These are phyloP conservation scores for Pyrenochaeta sp. DNA, from an alignment of 2,329 filamentous ascomycete species.

Conservation along the genomic window DNA sequence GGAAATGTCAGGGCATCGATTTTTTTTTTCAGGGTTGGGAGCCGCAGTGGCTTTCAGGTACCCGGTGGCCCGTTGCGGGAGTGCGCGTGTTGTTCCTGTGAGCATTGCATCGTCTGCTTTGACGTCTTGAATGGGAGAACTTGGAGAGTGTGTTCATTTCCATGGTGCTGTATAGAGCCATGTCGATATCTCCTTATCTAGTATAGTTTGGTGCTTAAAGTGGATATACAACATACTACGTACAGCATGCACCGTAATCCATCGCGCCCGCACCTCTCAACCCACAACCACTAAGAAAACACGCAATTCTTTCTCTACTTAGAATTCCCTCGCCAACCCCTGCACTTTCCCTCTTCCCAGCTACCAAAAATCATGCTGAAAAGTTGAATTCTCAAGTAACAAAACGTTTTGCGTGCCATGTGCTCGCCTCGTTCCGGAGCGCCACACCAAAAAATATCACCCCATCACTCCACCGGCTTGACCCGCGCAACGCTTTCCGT, in stretches of 20 bases:
- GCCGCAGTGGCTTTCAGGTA: not conserved
- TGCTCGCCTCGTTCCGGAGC: not conserved
- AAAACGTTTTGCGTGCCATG: not conserved
- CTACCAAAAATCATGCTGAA: no score
- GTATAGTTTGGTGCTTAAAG: no score
- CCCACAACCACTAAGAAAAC: no score
- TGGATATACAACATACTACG: no score
- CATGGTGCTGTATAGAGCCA: no score
- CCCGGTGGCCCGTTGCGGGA: not conserved
- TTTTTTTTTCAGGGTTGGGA: not conserved
- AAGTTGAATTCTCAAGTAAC: not conserved
- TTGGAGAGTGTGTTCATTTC: no score
- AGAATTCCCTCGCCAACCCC: not conserved
- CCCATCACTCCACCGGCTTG: conserved; percentile 8
- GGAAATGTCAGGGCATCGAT: not conserved
- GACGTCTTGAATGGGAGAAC: no score
- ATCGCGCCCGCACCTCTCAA: no score
- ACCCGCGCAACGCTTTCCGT: no score
- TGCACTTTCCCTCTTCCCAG: not conserved
- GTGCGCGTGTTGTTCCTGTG: not conserved
- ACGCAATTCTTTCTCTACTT: no score
- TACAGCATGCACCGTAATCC: no score
- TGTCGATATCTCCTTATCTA: no score
- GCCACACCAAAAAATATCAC: conserved; percentile 9
- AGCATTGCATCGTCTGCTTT: not conserved